Evolutionary conservation across 1,284 basidiomycete genomes (phyloP).

Genomic region (Hortiboletus rubellus): DNA sequence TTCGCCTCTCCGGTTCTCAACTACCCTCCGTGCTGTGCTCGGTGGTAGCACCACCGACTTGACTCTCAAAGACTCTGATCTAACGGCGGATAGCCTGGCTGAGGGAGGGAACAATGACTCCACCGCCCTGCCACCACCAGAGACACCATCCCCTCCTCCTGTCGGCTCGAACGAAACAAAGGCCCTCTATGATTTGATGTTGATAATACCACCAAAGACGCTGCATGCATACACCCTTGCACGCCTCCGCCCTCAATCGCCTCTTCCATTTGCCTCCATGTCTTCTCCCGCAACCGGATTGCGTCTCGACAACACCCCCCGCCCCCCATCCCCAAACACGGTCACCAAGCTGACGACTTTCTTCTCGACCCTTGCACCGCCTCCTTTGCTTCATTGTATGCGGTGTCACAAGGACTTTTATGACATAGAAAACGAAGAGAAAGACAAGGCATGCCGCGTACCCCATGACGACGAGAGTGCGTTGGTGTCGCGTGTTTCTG

Average conservation of each 20-base stretch:
- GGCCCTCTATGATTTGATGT: slow-evolving; percentile 51
- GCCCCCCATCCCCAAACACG: slow-evolving; percentile 31
- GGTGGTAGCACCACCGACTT: slow-evolving; percentile 25
- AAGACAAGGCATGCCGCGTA: slow-evolving; percentile 53
- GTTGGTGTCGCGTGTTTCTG: slow-evolving; percentile 45
- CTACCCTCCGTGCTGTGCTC: slow-evolving; percentile 23
- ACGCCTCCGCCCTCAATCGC: slow-evolving; percentile 39
- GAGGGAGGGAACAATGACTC: slow-evolving; percentile 9
- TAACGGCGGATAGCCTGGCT: slow-evolving; percentile 5
- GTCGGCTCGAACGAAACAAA: slow-evolving; percentile 23
- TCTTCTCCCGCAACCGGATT: background rate
- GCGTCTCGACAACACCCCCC: slow-evolving; percentile 12
- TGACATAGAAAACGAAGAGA: slow-evolving; percentile 52
- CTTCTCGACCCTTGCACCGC: slow-evolving; percentile 59
- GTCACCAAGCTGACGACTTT: slow-evolving; percentile 51
- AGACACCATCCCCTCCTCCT: slow-evolving; percentile 28
- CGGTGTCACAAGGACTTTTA: slow-evolving; percentile 67
- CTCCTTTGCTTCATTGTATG: slow-evolving; percentile 67
- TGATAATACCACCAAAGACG: slow-evolving; percentile 62
- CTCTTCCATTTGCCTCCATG: slow-evolving; percentile 16
- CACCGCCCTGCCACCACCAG: slow-evolving; percentile 17
- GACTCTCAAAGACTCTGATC: slow-evolving; percentile 15
- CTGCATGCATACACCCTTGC: slow-evolving; percentile 62
- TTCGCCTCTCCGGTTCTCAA: slow-evolving; percentile 30
- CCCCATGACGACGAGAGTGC: slow-evolving; percentile 56